Evolutionary conservation across 169 alveolate species (phyloP).

Genomic region (Theileria parva): DNA sequence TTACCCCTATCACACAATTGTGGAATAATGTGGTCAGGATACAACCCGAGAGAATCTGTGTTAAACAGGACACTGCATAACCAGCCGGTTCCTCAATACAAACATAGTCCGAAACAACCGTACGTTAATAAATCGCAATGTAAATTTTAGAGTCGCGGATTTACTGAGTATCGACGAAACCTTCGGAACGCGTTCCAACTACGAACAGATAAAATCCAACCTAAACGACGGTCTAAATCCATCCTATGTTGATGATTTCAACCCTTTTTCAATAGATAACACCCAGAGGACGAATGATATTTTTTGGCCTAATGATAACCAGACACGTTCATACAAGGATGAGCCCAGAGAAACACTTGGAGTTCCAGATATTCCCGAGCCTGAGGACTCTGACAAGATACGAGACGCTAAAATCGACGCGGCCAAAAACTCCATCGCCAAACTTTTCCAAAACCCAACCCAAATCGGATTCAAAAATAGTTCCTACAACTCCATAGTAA

Average conservation of each 20-base stretch:
- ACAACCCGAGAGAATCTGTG: conserved; percentile 49
- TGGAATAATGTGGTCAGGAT: conserved; percentile 18
- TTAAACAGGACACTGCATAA: background rate
- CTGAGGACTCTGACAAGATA: conserved; percentile 17
- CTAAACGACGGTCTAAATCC: background rate
- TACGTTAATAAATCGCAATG: background rate
- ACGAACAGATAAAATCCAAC: background rate
- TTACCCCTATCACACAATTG: background rate
- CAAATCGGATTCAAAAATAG: conserved; percentile 61
- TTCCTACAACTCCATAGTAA: conserved; percentile 54
- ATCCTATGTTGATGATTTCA: background rate
- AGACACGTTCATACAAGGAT: conserved; percentile 10
- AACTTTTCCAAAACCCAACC: conserved; percentile 70
- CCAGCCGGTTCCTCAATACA: conserved; percentile 4
- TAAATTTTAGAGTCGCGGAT: background rate
- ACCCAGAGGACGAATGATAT: conserved; percentile 20
- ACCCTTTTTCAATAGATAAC: conserved; percentile 42
- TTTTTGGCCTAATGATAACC: conserved; percentile 19
- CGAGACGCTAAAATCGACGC: conserved; percentile 76
- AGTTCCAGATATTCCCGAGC: conserved; percentile 16
- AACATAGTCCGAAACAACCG: conserved; percentile 5
- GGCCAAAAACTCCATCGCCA: conserved; percentile 73
- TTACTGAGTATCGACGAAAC: too few relatives aligned
- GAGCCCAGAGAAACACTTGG: background rate
- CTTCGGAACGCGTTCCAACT: background rate